A percentile compares a stretch with the other conserved stretches of the same genome.
These are phyloP conservation scores for Cladophialophora carrionii DNA, from an alignment of 2,329 filamentous ascomycete species.

Conservation along the genomic window DNA sequence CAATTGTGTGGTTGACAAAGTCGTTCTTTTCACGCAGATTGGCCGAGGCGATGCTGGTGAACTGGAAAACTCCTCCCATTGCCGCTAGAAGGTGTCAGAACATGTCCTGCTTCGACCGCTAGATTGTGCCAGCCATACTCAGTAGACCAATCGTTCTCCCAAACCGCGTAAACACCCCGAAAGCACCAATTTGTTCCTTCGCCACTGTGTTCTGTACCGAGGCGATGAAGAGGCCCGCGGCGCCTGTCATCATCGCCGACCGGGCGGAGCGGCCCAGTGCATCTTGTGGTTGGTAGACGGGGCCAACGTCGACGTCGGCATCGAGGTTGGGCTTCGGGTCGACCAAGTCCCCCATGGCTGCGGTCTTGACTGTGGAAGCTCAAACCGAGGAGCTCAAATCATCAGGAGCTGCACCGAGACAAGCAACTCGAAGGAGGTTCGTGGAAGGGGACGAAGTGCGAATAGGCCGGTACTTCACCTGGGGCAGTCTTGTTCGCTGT, in stretches of 20 bases:
- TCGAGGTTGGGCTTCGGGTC: slow-evolving; percentile 22
- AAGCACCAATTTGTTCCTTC: slow-evolving; percentile 77
- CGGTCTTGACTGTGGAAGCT: slow-evolving; percentile 10
- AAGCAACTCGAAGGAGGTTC: background rate
- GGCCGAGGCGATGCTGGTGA: slow-evolving; percentile 73
- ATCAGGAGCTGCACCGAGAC: slow-evolving; percentile 21
- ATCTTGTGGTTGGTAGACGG: slow-evolving; percentile 71
- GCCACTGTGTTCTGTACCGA: slow-evolving; percentile 85
- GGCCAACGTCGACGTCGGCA: slow-evolving; percentile 51
- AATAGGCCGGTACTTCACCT: background rate
- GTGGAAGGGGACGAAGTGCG: background rate
- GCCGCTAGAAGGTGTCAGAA: slow-evolving; percentile 57
- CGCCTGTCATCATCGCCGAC: slow-evolving; percentile 66
- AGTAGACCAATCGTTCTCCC: slow-evolving; percentile 72
- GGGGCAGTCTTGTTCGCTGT: background rate
- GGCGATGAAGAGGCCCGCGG: slow-evolving; percentile 71
- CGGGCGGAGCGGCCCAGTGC: slow-evolving; percentile 69
- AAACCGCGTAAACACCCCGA: slow-evolving; percentile 77
- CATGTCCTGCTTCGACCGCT: slow-evolving; percentile 10
- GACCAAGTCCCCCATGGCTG: slow-evolving; percentile 40
- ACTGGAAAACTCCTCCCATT: slow-evolving; percentile 75
- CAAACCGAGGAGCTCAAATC: slow-evolving; percentile 16
- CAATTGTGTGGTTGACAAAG: slow-evolving; percentile 71
- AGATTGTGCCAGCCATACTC: slow-evolving; percentile 54
- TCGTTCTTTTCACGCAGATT: slow-evolving; percentile 88